These are phyloP conservation scores for Oidiodendron maius DNA, from an alignment of 495 filamentous ascomycete species.

Conservation along the genomic window DNA sequence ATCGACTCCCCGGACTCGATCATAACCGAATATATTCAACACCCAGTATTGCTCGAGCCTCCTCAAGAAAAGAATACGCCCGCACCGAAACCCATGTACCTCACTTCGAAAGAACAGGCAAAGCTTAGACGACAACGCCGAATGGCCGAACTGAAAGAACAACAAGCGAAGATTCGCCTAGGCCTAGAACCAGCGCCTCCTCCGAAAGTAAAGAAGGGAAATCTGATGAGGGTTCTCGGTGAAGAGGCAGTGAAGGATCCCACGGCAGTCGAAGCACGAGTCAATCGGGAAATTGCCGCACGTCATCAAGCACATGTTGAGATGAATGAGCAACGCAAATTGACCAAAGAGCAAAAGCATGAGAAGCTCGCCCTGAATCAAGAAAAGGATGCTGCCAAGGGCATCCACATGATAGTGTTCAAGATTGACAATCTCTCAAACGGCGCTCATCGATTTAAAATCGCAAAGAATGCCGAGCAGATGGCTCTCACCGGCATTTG, in stretches of 20 bases:
- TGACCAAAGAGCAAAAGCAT: slow-evolving; percentile 82
- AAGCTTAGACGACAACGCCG: slow-evolving; percentile 88
- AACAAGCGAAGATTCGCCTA: slow-evolving; percentile 89
- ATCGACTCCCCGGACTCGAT: slow-evolving; percentile 75
- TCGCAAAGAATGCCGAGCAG: slow-evolving; percentile 87
- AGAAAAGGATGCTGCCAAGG: slow-evolving; percentile 80
- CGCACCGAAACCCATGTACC: slow-evolving; percentile 80
- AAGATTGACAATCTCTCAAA: slow-evolving; percentile 82
- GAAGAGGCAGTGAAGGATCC: slow-evolving; percentile 97
- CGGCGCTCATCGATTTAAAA: slow-evolving; percentile 87
- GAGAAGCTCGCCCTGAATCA: slow-evolving; percentile 83
- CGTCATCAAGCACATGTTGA: slow-evolving; percentile 69
- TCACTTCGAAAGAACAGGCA: slow-evolving; percentile 84
- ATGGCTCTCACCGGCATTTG: slow-evolving; percentile 78
- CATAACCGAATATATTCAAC: slow-evolving; percentile 84
- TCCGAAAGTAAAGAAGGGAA: slow-evolving; percentile 91
- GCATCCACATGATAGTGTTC: slow-evolving; percentile 79
- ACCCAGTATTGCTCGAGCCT: slow-evolving; percentile 86
- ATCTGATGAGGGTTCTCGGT: slow-evolving; percentile 95
- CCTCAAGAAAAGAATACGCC: slow-evolving; percentile 81
- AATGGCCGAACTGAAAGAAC: slow-evolving; percentile 88
- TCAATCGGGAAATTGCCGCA: slow-evolving; percentile 84
- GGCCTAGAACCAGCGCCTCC: slow-evolving; percentile 84
- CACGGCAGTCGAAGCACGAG: slow-evolving; percentile 91
- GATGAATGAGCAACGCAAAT: slow-evolving; percentile 79